phyloP scores from a whole-genome alignment of 2,329 filamentous ascomycete species.

The Zasmidium citrigriseum region DNA sequence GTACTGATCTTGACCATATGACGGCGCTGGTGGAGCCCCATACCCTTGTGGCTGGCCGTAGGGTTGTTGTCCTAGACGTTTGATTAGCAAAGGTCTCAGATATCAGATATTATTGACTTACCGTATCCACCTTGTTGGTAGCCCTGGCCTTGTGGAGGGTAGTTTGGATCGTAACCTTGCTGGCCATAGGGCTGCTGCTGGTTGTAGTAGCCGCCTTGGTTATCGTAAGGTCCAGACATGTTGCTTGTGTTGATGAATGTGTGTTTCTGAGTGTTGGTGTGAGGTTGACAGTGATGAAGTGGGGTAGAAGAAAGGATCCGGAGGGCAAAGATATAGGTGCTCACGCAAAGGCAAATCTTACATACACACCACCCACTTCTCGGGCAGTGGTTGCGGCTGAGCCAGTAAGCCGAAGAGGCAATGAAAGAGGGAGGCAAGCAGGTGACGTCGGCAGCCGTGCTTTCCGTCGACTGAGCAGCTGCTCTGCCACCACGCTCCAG shows the following conservation, averaged over 20 bases:
- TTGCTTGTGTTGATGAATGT: not conserved
- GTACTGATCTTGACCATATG: slow-evolving; percentile 25
- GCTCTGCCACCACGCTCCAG: slow-evolving; percentile 1
- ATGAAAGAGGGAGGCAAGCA: not conserved
- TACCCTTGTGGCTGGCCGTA: slow-evolving; percentile 31
- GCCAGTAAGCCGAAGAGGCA: not conserved
- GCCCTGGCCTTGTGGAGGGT: slow-evolving; percentile 21
- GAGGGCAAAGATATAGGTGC: slow-evolving; percentile 1
- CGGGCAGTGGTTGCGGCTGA: not conserved
- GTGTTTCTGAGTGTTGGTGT: not conserved
- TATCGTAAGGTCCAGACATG: slow-evolving; percentile 27
- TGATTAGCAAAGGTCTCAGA: no score
- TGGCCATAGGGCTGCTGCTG: slow-evolving; percentile 23
- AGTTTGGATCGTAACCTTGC: slow-evolving; percentile 24
- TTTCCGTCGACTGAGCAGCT: not conserved
- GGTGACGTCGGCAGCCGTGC: not conserved
- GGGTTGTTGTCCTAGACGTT: slow-evolving; percentile 5
- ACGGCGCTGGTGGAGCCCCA: slow-evolving; percentile 28
- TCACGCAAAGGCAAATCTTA: not conserved
- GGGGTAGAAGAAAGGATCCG: not conserved
- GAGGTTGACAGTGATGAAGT: not conserved
- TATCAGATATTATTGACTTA: no score
- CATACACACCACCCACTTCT: not conserved
- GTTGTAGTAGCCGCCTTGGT: slow-evolving; percentile 25
- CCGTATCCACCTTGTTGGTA: slow-evolving; percentile 26